Base-by-base conservation (phyloP, 2,329 filamentous ascomycete genomes). In the Cladosporium sp. region DNA sequence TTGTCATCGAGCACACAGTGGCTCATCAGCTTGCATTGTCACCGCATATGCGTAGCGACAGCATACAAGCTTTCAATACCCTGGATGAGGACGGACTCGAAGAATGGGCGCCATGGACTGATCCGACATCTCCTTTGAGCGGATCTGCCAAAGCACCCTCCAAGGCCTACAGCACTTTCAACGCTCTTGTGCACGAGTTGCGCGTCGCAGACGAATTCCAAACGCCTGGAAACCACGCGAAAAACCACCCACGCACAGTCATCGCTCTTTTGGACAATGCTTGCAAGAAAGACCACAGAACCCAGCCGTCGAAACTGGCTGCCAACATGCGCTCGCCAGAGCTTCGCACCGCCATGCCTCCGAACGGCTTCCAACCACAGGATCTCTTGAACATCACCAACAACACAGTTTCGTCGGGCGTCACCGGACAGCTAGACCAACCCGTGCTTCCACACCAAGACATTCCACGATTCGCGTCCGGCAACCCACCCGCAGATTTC, bases 41-140 rank as follows among this genome's bases (percentile, higher is more conserved):
- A 11, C 80, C 84, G 2, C 83, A 85, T 71, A 79, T 89, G 7
- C 78, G 77, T 64, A 73, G 76, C 11, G 78, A 80, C 16, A 83
- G 86, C 60, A 74, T 86, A 28, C 75, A 79, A n/a, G 75, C 76
- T 43, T 73, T 82, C 32, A 82, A 83, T 11, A 75, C 78, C 2
- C 78, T 90, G 2, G 81, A 86, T 28, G 88, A 91, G 74, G 87
- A 90, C 70, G 88, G 88, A 1, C 78, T 89, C 23, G 90, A 92
- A 71, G 89, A 92, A 77, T 92, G 89, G 89, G 87, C 90, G 69
- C 86, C 88, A 1, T 92, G 90, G 90, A 81, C 82, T 21, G 85
- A 87, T 59, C 73, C 74, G 26, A 65, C 48, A 21, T 53, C 54
- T 10, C 60, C 69, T 32, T 53, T 54, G 26, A 65, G 58, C 23